phyloP scores from a whole-genome alignment of 2,329 filamentous ascomycete species.

The Neurospora crassa region DNA sequence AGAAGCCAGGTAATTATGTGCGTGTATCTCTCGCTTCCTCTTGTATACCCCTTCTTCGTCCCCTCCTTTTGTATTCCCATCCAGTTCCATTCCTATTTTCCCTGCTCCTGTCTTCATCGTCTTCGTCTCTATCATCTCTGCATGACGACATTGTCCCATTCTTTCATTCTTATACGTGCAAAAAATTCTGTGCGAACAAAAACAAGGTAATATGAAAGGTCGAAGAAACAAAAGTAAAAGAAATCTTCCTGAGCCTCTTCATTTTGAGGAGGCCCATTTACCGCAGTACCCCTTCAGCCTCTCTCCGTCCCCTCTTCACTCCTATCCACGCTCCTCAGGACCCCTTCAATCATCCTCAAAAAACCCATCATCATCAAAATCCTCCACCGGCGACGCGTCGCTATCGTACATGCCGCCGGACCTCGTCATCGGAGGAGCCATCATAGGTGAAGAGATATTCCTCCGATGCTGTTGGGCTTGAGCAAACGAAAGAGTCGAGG shows the following conservation, averaged over 20 bases:
- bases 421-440: background rate
- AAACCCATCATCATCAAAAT: constrained; percentile 20
- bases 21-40: background rate
- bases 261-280: background rate
- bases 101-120: background rate
- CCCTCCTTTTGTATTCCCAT: background rate
- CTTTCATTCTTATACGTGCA: background rate
- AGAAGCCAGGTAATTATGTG: background rate
- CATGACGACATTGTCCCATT: background rate
- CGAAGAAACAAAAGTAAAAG: background rate
- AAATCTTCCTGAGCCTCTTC: background rate
- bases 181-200: background rate
- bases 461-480: constrained; percentile 23
- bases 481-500: constrained; percentile 47
- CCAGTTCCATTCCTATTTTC: background rate
- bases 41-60: background rate
- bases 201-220: background rate
- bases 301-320: background rate
- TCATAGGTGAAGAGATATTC: background rate
- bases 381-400: constrained; percentile 3
- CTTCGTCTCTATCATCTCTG: background rate
- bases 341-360: constrained; percentile 18
- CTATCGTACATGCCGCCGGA: background rate
- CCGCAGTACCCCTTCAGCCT: background rate
- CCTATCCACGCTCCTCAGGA: background rate